Base-by-base conservation (phyloP, 2,329 filamentous ascomycete species). In the Penicillium sp. region DNA sequence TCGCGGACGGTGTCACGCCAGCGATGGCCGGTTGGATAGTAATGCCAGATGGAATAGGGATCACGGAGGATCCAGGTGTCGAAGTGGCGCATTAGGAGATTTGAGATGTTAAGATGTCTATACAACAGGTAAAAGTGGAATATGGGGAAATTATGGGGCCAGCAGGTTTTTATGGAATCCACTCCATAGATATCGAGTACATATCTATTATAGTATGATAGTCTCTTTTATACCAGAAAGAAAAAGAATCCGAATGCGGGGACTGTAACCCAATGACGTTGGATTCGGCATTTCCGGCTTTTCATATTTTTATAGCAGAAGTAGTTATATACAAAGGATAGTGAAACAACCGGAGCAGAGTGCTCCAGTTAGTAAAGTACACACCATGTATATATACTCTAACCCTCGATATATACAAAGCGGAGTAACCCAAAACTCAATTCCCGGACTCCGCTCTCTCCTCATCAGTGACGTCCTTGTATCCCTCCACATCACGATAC, bases 21-120 rank as follows among this genome's bases (percentile, higher is more conserved):
- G 47, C 68, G 65, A 29, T 66, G 69, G 6, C 70, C 70, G 31
- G 68, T 72, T 38, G 71, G 62, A 38, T 75, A 75, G 54, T 74
- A 75, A 52, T 75, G 72, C 60, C 68, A 74, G 60, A 75, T 74
- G 19, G 71, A 73, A 57, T 75, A 75, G 41, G 72, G 72, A 52
- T 75, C 72, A 23, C 72, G 70, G 21, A 75, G 61, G 59, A 75
- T 55, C 72, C 72, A 75, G 53, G 72, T 62, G 51, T 75, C 72
- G 60, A 75, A 75, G 57, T 75, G 72, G 46, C 72, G 70, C 72
- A 33, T 33, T 23, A 1, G 23, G 23, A 4, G 23, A 23, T 23
- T 23, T 23, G 23, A 23, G 23, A 23, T 23, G 23, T 23, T 4
- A 23, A 23, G 23, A 23, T 23, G 23, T 23, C 23, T 23, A 23